A percentile compares a stretch with the other conserved stretches of the same genome.
phyloP scores from a whole-genome alignment of 257 asterid species.

The Euphrasia confusa region DNA sequence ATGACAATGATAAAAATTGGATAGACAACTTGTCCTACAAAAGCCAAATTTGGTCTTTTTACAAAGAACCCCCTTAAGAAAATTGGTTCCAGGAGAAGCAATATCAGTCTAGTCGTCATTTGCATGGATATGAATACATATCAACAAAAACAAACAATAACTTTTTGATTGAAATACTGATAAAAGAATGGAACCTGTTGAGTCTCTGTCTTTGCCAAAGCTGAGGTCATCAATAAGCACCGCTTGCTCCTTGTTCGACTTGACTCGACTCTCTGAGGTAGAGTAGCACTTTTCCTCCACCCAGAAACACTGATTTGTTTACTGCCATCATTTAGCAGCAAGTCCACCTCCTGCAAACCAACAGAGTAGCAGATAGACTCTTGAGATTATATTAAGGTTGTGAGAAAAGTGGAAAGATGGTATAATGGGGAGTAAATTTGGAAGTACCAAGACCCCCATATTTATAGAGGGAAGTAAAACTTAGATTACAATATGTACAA shows the following conservation, averaged over 20 bases:
- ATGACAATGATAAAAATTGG: no score
- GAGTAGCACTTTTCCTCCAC: conserved; percentile 74
- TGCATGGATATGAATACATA: conserved; percentile 8
- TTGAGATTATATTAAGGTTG: conserved; percentile 15
- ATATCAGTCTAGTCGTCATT: conserved; percentile 16
- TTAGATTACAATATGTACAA: no score
- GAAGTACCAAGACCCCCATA: no score
- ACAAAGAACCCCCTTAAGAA: not conserved
- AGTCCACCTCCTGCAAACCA: conserved; percentile 87
- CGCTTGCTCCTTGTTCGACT: conserved; percentile 97
- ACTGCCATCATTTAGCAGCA: conserved; percentile 95
- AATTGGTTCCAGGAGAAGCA: conserved; percentile 16
- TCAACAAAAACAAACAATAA: conserved; percentile 20
- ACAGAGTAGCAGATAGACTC: conserved; percentile 18
- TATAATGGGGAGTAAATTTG: no score
- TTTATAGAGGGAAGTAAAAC: no score
- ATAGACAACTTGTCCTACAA: no score
- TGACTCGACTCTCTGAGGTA: conserved; percentile 92
- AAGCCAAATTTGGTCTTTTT: no score
- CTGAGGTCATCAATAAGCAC: conserved; percentile 93
- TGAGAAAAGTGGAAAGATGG: no score
- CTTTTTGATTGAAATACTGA: conserved; percentile 24
- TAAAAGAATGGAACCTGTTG: conserved; percentile 66
- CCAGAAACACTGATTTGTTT: conserved; percentile 87
- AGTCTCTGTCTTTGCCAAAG: conserved; percentile 67